A percentile compares a stretch with the other conserved stretches of the same genome.
Conservation (phyloP, 306 rosid species). For the Rosa multiflora region DNA sequence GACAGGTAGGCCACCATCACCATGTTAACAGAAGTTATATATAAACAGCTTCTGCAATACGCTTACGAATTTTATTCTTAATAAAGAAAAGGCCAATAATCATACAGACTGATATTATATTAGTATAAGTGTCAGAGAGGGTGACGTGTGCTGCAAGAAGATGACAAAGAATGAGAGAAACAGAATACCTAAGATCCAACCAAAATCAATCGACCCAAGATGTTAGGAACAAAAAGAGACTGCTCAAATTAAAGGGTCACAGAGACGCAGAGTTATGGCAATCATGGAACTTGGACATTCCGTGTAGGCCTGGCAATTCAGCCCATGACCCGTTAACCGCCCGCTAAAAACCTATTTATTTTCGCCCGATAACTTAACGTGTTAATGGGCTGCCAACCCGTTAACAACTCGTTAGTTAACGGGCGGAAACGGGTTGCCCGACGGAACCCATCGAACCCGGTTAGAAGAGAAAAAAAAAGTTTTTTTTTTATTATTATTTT, state of each 20-base stretch:
- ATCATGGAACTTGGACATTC: no score
- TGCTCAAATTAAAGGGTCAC: not conserved
- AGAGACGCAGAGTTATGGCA: no score
- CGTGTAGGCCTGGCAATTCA: no score
- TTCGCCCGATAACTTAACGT: no score
- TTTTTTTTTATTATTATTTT: no score
- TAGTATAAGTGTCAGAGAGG: not conserved
- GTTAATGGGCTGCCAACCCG: no score
- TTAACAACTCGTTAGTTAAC: no score
- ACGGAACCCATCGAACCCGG: no score
- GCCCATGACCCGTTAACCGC: no score
- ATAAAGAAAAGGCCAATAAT: conserved; percentile 7
- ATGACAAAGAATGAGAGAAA: conserved; percentile 16
- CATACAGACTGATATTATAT: not conserved
- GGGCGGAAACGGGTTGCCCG: no score
- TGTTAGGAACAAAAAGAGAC: conserved; percentile 9
- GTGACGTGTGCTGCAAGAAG: conserved; percentile 26
- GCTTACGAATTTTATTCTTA: not conserved
- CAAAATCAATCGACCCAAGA: conserved; percentile 7
- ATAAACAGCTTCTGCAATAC: not conserved
- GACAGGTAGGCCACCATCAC: conserved; percentile 7
- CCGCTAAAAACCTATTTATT: no score
- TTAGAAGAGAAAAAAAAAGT: no score
- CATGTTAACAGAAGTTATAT: conserved; percentile 22
- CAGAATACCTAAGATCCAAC: conserved; percentile 6